These are phyloP conservation scores for Tetrapisispora pingtungensis DNA, from an alignment of 805 yeast genomes.

Conservation along the genomic window DNA sequence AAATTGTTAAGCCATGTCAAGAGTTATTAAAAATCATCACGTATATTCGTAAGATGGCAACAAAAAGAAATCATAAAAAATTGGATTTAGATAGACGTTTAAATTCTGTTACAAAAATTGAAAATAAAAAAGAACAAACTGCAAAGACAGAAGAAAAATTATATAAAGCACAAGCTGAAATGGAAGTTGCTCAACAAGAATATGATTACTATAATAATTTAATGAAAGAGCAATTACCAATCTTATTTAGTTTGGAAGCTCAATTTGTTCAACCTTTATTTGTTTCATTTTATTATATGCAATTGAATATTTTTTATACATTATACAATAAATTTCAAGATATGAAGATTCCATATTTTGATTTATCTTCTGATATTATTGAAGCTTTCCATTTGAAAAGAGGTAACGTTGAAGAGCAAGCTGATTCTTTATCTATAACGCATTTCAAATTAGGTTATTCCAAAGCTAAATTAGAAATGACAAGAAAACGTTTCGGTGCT, in stretches of 20 bases:
- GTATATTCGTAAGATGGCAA: slow-evolving; percentile 82
- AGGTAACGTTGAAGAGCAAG: slow-evolving; percentile 81
- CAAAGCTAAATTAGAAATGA: slow-evolving; percentile 70
- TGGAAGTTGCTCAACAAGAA: slow-evolving; percentile 87
- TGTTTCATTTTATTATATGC: slow-evolving; percentile 94
- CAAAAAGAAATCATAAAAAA: slow-evolving; percentile 92
- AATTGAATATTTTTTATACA: slow-evolving; percentile 91
- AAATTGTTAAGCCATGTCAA: slow-evolving; percentile 86
- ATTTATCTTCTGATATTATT: slow-evolving; percentile 70
- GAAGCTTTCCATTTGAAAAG: slow-evolving; percentile 73
- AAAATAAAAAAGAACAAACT: slow-evolving; percentile 71
- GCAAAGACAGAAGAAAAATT: slow-evolving; percentile 85
- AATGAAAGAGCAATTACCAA: slow-evolving; percentile 84
- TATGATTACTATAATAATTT: slow-evolving; percentile 92
- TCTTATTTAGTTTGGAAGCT: slow-evolving; percentile 77
- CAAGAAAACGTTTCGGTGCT: slow-evolving; percentile 60
- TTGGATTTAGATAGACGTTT: slow-evolving; percentile 84
- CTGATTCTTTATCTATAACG: slow-evolving; percentile 83
- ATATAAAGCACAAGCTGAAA: slow-evolving; percentile 82
- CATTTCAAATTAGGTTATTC: slow-evolving; percentile 88
- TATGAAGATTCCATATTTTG: slow-evolving; percentile 94
- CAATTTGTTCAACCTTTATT: slow-evolving; percentile 90
- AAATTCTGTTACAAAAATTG: slow-evolving; percentile 58
- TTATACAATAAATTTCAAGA: slow-evolving; percentile 86
- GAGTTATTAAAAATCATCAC: slow-evolving; percentile 77